Evolutionary conservation across 305 asterid genomes (phyloP), one percentile per base, ranked within the genome.

Genomic region (Coffea humblotiana): DNA sequence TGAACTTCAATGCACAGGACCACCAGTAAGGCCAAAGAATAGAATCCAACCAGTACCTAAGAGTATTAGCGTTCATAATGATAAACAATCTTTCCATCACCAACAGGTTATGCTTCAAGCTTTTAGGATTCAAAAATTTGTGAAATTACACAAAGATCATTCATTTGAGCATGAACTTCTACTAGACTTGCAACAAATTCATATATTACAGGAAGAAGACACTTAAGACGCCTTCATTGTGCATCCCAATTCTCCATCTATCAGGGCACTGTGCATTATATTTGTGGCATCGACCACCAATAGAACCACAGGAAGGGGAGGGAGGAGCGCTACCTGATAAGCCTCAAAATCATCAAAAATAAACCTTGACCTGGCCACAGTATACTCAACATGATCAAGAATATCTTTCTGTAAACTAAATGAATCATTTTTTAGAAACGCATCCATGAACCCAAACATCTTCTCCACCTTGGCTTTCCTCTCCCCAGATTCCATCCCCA

Each of bases 321-420:
- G 43, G 43, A 25, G 9, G 56, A 47, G 25, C n/a, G 68, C 13
- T 73, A 88, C 91, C 85, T 88, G 91, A 75, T 85, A 86, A 65
- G 91, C 91, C 84, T 86, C 91, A 83, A 88, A 88, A 81, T 86
- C 91, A 82, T 88, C 91, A 83, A 88, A 88, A 74, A 80, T 85
- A 80, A 88, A 88, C 79, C 89, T 85, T 35, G 91, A 88, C 83
- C 90, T 83, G 61, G 91, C 90, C 27, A 88, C 90, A 1, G 91
- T 87, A 77, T 51, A 88, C 71, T 88, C 90, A 47, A 88, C 90
- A 60, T 88, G 91, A 80, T 88, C 86, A 54, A 88, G 80, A 82
- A 88, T 88, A 79, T 88, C 91, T 74, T 83, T 86, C 66, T 88
- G 90, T 58, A 83, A 79, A 77, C 88, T 88, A 77, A 83, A 51